Evolutionary conservation across 2,329 filamentous ascomycete species (phyloP).

Genomic region (Coniochaeta prunicola): DNA sequence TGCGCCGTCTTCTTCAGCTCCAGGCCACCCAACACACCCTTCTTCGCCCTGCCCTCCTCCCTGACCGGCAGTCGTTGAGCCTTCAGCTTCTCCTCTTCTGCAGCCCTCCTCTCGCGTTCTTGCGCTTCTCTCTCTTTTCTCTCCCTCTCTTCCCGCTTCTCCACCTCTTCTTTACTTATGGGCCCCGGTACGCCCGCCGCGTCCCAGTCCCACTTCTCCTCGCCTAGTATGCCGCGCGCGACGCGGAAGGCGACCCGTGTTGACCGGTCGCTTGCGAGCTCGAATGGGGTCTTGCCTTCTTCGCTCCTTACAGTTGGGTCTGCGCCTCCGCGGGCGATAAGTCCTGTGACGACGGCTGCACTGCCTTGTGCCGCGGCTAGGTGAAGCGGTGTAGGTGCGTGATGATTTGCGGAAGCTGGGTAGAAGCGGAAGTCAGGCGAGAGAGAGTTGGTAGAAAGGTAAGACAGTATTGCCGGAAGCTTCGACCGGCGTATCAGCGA

Average conservation of each 20-base stretch:
- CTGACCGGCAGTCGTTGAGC: slow-evolving; percentile 54
- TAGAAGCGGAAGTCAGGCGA: slow-evolving; percentile 67
- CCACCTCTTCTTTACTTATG: slow-evolving; percentile 64
- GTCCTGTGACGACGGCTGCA: slow-evolving; percentile 65
- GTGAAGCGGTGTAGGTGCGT: slow-evolving; percentile 78
- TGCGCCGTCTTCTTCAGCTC: slow-evolving; percentile 62
- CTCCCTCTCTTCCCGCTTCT: slow-evolving; percentile 62
- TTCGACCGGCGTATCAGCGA: slow-evolving; percentile 85
- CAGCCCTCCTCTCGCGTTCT: slow-evolving; percentile 62
- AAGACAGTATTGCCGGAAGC: slow-evolving; percentile 76
- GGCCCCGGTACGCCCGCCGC: slow-evolving; percentile 63
- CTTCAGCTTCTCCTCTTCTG: slow-evolving; percentile 66
- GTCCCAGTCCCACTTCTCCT: slow-evolving; percentile 72
- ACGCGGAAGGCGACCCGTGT: slow-evolving; percentile 91
- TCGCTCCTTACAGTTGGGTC: slow-evolving; percentile 64
- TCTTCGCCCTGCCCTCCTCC: slow-evolving; percentile 36
- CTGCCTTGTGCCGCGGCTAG: slow-evolving; percentile 77
- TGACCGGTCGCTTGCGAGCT: slow-evolving; percentile 75
- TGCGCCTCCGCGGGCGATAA: slow-evolving; percentile 67
- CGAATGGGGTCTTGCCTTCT: slow-evolving; percentile 81
- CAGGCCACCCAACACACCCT: slow-evolving; percentile 48
- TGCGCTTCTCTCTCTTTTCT: slow-evolving; percentile 54
- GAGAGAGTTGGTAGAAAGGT: slow-evolving; percentile 70
- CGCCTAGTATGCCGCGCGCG: slow-evolving; percentile 74
- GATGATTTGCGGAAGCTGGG: slow-evolving; percentile 63